A percentile compares a stretch with the other conserved stretches of the same genome.
Conservation (phyloP, 371 early-diverging fungal species). For the Lichtheimia ornata region DNA sequence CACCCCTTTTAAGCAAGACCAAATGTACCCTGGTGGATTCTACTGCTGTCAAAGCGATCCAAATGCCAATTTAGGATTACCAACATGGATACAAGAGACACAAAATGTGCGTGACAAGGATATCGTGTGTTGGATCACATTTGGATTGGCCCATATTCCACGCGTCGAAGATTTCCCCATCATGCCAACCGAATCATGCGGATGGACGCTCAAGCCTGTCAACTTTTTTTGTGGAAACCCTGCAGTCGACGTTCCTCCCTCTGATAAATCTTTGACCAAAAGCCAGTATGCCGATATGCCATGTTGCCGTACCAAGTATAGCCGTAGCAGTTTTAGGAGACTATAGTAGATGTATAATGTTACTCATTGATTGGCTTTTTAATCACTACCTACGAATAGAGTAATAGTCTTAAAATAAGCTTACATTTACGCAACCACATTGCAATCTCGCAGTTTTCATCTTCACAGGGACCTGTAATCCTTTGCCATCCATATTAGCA, state of each 20-base stretch:
- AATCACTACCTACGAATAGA: too few species aligned
- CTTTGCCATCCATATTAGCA: too few species aligned
- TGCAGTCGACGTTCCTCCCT: constrained; percentile 11
- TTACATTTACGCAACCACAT: too few species aligned
- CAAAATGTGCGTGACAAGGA: constrained; percentile 37
- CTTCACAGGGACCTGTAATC: too few species aligned
- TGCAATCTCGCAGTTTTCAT: too few species aligned
- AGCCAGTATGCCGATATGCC: constrained; percentile 7
- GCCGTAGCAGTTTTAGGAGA: too few species aligned
- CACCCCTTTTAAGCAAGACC: constrained; percentile 42
- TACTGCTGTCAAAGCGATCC: constrained; percentile 45
- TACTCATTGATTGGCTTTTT: too few species aligned
- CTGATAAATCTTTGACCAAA: neutral
- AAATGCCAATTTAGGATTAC: constrained; percentile 25
- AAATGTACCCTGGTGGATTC: constrained; percentile 50
- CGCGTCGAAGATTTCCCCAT: constrained; percentile 56
- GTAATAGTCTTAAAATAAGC: too few species aligned
- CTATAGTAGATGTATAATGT: too few species aligned
- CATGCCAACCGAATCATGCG: constrained; percentile 54
- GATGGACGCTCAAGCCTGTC: constrained; percentile 33
- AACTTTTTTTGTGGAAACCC: constrained; percentile 16
- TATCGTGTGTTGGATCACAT: constrained; percentile 49
- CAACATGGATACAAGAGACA: constrained; percentile 30
- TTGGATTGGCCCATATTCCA: constrained; percentile 50
- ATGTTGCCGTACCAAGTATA: neutral